Conservation (phyloP, 805 yeast species). For the Torulaspora quercuum region DNA sequence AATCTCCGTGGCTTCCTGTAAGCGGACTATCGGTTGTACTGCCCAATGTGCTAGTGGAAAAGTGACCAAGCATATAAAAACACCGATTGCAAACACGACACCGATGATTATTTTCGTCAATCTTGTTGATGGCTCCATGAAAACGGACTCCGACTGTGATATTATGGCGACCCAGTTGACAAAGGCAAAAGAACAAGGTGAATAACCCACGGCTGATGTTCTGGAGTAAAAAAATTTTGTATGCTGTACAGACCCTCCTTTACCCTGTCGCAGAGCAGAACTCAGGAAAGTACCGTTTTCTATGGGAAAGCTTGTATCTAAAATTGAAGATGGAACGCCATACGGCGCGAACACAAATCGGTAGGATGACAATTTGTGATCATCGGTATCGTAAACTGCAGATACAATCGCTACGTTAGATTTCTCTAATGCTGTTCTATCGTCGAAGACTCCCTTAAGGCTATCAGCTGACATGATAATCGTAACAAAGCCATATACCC, state of each 20-base stretch:
- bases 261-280: conserved; percentile 37
- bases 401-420: conserved; percentile 36
- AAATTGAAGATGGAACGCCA: conserved; percentile 18
- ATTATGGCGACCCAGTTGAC: conserved; percentile 72
- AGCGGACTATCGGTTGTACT: conserved; percentile 73
- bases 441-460: conserved; percentile 40
- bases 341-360: conserved; percentile 44
- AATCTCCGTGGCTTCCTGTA: conserved; percentile 76
- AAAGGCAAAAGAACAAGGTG: conserved; percentile 43
- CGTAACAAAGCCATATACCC: conserved; percentile 68
- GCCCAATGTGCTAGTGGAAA: conserved; percentile 82
- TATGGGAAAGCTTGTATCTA: conserved; percentile 29
- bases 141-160: conserved; percentile 56
- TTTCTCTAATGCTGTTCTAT: conserved; percentile 41
- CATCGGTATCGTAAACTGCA: conserved; percentile 25
- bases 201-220: conserved; percentile 55
- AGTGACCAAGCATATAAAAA: conserved; percentile 67
- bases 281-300: conserved; percentile 35
- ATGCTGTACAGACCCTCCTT: conserved; percentile 43
- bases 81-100: conserved; percentile 75
- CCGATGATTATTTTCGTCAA: conserved; percentile 70
- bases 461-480: conserved; percentile 50
- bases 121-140: conserved; percentile 59
- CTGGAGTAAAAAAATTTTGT: conserved; percentile 38
- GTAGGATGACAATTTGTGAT: conserved; percentile 36